Evolutionary conservation across 108 stramenopile genomes (phyloP), one percentile per base, ranked within the genome.

Genomic region (Cyclotella kingstonii): DNA sequence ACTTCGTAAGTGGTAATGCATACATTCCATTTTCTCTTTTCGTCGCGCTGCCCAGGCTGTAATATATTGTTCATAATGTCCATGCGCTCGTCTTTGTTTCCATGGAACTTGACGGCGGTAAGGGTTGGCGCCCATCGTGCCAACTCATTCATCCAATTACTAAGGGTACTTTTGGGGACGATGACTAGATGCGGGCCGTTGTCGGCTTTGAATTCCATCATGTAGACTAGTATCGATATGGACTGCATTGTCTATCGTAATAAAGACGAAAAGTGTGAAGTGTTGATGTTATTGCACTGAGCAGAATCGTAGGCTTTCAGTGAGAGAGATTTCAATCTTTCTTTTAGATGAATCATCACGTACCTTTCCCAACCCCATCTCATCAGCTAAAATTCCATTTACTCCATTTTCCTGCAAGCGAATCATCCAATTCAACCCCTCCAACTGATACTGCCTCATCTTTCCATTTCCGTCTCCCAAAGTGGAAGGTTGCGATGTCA

Each of bases 81-180:
- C 50, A 81, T 86, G 22, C 96, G 82, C 42, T 93, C 91, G 48
- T 95, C 94, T 58, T 84, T 77, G 2, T 60, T 76, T 4, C 95
- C 98, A 73, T 97, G 95, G 64, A 95, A 96, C 42, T 88, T 81
- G 53, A 97, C 79, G 2, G 76, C 80, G 6, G 91, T 84, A 11
- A 99, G 78, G 5, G 68, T 57, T 0, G 99, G 99, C 50, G 94
- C 97, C 96, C 96, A 98, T 53, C 95, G 68, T 27, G 70, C 67
- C 22, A 99, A 66, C 76, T 99, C 99, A 66, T 97, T 98, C 85
- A 90, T 90, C 98, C 99, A 98, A 67, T 97, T 97, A 76, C 87
- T 86, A 21, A 99, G 89, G 1, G 97, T 98, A 10, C 90, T 91
- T 81, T 98, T 97, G 21, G 99, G 99, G 8, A 98, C 98, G 55